Base-by-base conservation (phyloP, 805 yeast species). In the Ogataea naganishii region DNA sequence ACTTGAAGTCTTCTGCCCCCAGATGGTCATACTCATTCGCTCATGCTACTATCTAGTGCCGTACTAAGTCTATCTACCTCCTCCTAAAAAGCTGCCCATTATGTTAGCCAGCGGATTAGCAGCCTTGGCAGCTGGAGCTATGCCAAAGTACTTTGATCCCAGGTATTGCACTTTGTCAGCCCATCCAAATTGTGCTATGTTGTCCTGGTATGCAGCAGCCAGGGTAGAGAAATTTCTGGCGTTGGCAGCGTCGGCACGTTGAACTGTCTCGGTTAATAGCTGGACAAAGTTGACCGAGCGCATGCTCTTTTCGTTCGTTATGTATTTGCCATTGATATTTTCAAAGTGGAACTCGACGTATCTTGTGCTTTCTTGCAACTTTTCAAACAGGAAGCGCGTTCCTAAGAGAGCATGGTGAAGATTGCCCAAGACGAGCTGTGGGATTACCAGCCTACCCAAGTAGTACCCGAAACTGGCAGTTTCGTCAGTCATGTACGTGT, bases 51-150 rank as follows among this genome's bases (percentile, higher is more conserved):
- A 11, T 7, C 24, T 20, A 4, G 16, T 15, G 8, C 23, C 31
- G 22, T 23, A 24, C 9, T 24, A 19, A 16, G 22, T 20, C n/a
- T 20, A 9, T 20, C 6, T 21, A 18, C 48, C 43, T 12, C 75
- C 70, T 18, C 71, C 70, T 27, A 78, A 51, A 23, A 80, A 53
- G 17, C 80, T 76, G 14, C 80, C 71, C 94, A 92, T 83, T 65
- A 89, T 62, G 41, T 75, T 78, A 52, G 74, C 80, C 40, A 81
- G 51, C 44, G 77, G 53, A 45, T 79, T 78, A 2, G 56, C 56
- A 37, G 68, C 75, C 31, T 64, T 66, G 29, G 62, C 71, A 11
- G 72, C 64, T 12, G 53, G 40, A 7, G 51, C 36, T 15, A 47
- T 46, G 16, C 40, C 37, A 37, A 53, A 57, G 34, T 54, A 53